phyloP scores from a whole-genome alignment of 148 eudicot species.

The Arctostaphylos glauca region DNA sequence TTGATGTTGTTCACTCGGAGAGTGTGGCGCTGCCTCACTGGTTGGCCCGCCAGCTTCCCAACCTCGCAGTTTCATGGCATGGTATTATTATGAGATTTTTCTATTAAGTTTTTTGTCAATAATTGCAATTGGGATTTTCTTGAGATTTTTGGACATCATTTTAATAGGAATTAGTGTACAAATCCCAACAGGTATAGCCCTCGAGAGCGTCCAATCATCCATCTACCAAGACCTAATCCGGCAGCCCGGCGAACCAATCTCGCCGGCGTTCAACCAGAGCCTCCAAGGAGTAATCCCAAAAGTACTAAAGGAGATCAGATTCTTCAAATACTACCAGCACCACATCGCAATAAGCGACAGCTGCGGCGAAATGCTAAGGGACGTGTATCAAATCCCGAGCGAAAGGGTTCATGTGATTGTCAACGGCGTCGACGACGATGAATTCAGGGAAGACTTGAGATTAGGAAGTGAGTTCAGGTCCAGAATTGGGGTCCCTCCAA shows the following conservation, averaged over 20 bases:
- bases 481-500: slow-evolving; percentile 51
- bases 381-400: slow-evolving; percentile 41
- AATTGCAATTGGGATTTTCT: no score
- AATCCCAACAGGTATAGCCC: slow-evolving; percentile 35
- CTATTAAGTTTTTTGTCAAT: background rate
- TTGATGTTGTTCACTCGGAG: slow-evolving; percentile 79
- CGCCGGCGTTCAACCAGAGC: slow-evolving; percentile 54
- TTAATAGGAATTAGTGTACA: background rate
- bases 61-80: slow-evolving; percentile 85
- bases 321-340: slow-evolving; percentile 64
- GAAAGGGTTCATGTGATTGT: slow-evolving; percentile 71
- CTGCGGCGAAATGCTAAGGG: slow-evolving; percentile 46
- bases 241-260: slow-evolving; percentile 49
- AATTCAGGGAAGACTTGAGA: slow-evolving; percentile 39
- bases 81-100: slow-evolving; percentile 22
- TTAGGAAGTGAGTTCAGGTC: slow-evolving; percentile 52
- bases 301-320: slow-evolving; percentile 67
- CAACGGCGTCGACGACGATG: slow-evolving; percentile 66
- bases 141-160: background rate
- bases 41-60: slow-evolving; percentile 47
- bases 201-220: slow-evolving; percentile 67
- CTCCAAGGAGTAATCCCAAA: slow-evolving; percentile 60
- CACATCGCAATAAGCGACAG: slow-evolving; percentile 87
- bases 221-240: slow-evolving; percentile 71
- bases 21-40: slow-evolving; percentile 79